These are phyloP conservation scores for Pezicula radicicola DNA, from an alignment of 2,329 filamentous ascomycete genomes.

Conservation along the genomic window DNA sequence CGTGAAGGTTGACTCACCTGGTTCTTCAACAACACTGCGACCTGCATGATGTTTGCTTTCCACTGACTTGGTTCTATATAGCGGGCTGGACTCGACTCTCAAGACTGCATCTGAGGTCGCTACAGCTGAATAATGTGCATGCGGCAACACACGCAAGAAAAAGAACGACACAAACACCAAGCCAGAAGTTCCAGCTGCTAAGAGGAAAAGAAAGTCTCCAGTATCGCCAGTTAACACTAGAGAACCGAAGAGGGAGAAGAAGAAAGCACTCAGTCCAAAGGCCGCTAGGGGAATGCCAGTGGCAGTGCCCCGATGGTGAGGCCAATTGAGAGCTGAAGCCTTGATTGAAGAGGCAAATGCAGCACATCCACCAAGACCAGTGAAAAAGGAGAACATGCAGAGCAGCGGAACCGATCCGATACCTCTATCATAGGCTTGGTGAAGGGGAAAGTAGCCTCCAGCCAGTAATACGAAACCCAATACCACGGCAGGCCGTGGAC, in stretches of 20 bases:
- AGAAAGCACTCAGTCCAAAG: conserved; percentile 93
- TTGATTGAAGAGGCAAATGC: conserved; percentile 91
- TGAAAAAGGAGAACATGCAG: conserved; percentile 82
- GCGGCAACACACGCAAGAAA: conserved; percentile 75
- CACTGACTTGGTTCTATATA: conserved; percentile 44
- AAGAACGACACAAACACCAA: conserved; percentile 78
- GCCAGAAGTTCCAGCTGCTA: conserved; percentile 75
- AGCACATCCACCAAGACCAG: conserved; percentile 84
- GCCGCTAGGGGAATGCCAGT: conserved; percentile 91
- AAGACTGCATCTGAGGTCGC: conserved; percentile 31
- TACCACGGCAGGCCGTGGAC: conserved; percentile 75
- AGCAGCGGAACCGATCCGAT: conserved; percentile 56
- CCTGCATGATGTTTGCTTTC: conserved; percentile 36
- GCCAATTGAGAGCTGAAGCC: conserved; percentile 84
- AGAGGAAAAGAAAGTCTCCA: conserved; percentile 73
- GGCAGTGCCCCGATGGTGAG: conserved; percentile 84
- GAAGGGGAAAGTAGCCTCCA: conserved; percentile 82
- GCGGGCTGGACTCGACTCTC: conserved; percentile 19
- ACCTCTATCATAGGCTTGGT: conserved; percentile 71
- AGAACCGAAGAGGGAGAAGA: conserved; percentile 81
- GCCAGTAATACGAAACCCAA: conserved; percentile 71
- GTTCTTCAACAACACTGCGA: conserved; percentile 54
- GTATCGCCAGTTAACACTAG: conserved; percentile 81
- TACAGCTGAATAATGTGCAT: conserved; percentile 40
- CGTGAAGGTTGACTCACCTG: conserved; percentile 56